Evolutionary conservation across 2,329 filamentous ascomycete species (phyloP).

Genomic region (Penicillium janthinellum): DNA sequence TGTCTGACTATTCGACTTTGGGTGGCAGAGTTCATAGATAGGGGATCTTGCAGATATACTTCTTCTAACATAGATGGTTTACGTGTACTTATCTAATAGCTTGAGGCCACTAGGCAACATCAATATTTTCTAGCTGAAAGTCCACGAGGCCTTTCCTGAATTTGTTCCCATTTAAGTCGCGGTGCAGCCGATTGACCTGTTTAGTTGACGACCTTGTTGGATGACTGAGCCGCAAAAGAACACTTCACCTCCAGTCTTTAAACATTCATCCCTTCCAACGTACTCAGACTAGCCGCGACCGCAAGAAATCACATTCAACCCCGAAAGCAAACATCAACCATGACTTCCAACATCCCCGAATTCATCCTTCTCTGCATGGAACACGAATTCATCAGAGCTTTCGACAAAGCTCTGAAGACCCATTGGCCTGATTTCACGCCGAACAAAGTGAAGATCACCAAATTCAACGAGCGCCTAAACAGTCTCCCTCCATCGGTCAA

Average conservation of each 20-base stretch:
- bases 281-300: background rate
- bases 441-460: slow-evolving; percentile 39
- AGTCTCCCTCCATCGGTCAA: slow-evolving; percentile 37
- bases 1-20: background rate
- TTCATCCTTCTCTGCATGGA: slow-evolving; percentile 50
- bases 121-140: background rate
- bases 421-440: slow-evolving; percentile 36
- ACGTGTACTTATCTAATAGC: background rate
- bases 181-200: background rate
- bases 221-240: background rate
- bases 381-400: slow-evolving; percentile 43
- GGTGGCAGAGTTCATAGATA: background rate
- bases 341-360: slow-evolving; percentile 40
- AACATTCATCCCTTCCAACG: background rate
- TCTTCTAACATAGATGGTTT: background rate
- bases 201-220: background rate
- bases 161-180: background rate
- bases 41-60: background rate
- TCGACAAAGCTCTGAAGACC: slow-evolving; percentile 38
- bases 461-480: slow-evolving; percentile 42
- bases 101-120: background rate
- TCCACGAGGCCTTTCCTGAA: background rate
- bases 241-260: background rate
- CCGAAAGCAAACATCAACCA: slow-evolving; percentile 10
- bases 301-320: too few species aligned